Evolutionary conservation across 2,329 filamentous ascomycete genomes (phyloP), one percentile per base, ranked within the genome.

Genomic region (Aciculosporium take): DNA sequence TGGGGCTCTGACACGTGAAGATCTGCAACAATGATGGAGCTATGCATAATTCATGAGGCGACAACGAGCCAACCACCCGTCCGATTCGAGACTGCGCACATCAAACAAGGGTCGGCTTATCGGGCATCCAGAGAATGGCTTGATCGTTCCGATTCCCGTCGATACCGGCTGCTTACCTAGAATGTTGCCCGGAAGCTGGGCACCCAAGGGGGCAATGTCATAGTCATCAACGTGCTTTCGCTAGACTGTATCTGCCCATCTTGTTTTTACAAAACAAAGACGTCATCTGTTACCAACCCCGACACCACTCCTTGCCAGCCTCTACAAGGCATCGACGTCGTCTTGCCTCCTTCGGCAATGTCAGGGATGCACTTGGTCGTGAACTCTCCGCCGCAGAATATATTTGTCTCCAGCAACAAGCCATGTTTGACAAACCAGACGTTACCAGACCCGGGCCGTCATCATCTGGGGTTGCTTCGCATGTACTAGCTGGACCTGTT

Each of bases 401-500:
- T 17, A 37, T 37, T n/a, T n/a, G n/a, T n/a, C n/a, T n/a, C n/a
- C n/a, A 24, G 9, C 15, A 3, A 25, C 37, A 25, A 40, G 41
- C 37, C 5, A n/a, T 25, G 21, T 17, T 37, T 9, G 27, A 29
- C 24, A 25, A n/a, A 23, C 10, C 9, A n/a, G n/a, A 8, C 12
- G 32, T 34, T 20, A 34, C 15, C 24, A 13, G 12, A 27, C 31
- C 37, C 38, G 42, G 42, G 38, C 42, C 38, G 21, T 33, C 33
- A 34, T 23, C 9, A 7, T 31, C 23, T 33, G 10, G 7, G 5
- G 9, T 30, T 7, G 29, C 12, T n/a, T 17, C n/a, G 8, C 17
- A 15, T 15, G 17, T 15, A 30, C 50, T 41, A 61, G 21, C 39
- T 40, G 10, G 35, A 46, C 51, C 61, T 61, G 45, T 56, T 58